A percentile compares a stretch with the other conserved stretches of the same genome.
These are phyloP conservation scores for Setaria italica DNA, from an alignment of 202 grass and related monocot genomes.

Conservation along the genomic window DNA sequence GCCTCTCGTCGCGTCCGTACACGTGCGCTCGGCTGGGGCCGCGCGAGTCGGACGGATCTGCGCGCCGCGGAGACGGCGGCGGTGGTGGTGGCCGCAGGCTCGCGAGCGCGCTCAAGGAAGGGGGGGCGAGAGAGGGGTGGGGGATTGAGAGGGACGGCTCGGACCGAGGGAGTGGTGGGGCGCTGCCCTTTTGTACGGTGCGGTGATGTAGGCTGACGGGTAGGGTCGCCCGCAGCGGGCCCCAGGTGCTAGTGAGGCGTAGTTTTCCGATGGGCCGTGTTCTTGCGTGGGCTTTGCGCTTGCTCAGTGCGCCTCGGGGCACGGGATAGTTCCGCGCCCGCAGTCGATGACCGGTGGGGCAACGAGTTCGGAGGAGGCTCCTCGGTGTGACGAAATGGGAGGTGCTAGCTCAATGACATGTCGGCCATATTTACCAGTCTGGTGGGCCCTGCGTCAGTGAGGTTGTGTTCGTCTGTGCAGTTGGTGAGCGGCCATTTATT, in stretches of 20 bases:
- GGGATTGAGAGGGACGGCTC: neutral
- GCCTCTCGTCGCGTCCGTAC: constrained; percentile 33
- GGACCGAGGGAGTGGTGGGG: neutral
- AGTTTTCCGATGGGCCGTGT: constrained; percentile 3
- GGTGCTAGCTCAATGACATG: neutral
- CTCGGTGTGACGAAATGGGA: neutral
- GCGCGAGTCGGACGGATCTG: constrained; percentile 49
- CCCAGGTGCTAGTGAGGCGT: neutral
- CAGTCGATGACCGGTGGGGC: neutral
- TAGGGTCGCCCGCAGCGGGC: fast-evolving
- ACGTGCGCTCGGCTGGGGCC: neutral
- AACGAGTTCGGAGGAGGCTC: neutral
- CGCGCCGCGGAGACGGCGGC: constrained; percentile 33
- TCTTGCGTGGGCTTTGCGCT: constrained; percentile 26
- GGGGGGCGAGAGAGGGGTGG: neutral
- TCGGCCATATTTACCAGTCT: neutral
- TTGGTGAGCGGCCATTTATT: neutral
- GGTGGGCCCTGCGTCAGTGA: neutral
- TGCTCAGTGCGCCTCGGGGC: neutral
- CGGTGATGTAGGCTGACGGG: neutral
- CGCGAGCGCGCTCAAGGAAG: constrained; percentile 26
- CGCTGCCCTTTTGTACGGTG: constrained; percentile 7
- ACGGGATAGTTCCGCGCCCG: neutral
- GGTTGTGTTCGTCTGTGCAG: neutral
- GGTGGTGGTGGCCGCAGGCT: constrained; percentile 24